Base-by-base conservation (phyloP, 495 filamentous ascomycete species). In the Neurospora sp. region DNA sequence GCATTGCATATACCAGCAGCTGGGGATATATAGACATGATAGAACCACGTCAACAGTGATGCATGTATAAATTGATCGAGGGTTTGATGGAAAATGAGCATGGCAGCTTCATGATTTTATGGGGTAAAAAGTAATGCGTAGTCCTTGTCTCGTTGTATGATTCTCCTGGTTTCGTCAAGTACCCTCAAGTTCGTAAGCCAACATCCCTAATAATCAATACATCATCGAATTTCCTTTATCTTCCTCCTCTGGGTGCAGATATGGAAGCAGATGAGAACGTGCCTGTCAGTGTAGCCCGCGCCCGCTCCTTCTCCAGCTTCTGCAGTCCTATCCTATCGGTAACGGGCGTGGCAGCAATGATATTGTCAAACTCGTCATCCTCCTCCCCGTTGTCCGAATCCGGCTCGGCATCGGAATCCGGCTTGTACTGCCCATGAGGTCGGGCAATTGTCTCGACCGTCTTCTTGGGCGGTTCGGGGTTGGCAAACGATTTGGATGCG, bases 281-380 rank as follows among this genome's bases (percentile, higher is more conserved):
- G 43, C 76, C 74, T n/a, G 72, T 79, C 13, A 77, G 72, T 0
- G 79, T 78, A 2, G 77, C 77, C 31, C 75, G 80, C 15, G 79
- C 73, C 48, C 83, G 82, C 73, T 86, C 84, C 73, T 83, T 84
- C 71, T 87, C 83, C 8, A 87, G 78, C 77, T 78, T 84, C 1
- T 74, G 75, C 69, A 87, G 75, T 1, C 94, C 94, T 15, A 90
- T 90, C 71, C 90, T 87, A 78, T 98, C 94, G 4, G 93, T 97
- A 24, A 94, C 86, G 0, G 92, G 93, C 4, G 92, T 93, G 2
- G 96, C 94, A 74, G 93, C 87, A 81, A 97, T 97, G 79, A 98
- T 97, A 74, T 91, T 92, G 76, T 97, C 94, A 77, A 98, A 97
- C 48, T 85, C 85, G 39, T 84, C 81, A 66, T 81, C 78, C 38